A percentile compares a stretch with the other conserved stretches of the same genome.
Evolutionary conservation across 352 stramenopile genomes (phyloP).

Genomic region (Globisporangium paddicum): DNA sequence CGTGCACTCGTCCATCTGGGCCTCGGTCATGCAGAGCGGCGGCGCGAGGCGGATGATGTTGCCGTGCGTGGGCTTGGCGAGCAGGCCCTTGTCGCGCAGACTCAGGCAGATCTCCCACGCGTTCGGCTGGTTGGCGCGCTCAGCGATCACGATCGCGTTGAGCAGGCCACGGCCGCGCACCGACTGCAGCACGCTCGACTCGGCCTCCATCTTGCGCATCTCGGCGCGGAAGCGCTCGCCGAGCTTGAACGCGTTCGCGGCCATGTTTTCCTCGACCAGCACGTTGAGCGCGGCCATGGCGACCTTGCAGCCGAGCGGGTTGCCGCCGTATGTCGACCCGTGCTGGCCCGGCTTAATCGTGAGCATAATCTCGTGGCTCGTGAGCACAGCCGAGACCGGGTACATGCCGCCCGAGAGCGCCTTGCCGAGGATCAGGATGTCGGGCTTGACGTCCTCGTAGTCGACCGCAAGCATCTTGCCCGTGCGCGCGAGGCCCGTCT

Average conservation of each 20-base stretch:
- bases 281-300: conserved; percentile 93
- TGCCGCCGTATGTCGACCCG: conserved; percentile 96
- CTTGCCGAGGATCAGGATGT: conserved; percentile 97
- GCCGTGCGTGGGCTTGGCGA: conserved; percentile 99
- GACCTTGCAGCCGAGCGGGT: conserved; percentile 96
- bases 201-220: conserved; percentile 57
- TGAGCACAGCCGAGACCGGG: conserved; percentile 96
- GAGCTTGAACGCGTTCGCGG: conserved; percentile 91
- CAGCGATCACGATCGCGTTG: conserved; percentile 97
- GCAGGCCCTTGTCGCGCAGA: conserved; percentile 93
- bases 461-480: conserved; percentile 96
- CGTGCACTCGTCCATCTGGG: conserved; percentile 91
- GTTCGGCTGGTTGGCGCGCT: conserved; percentile 78
- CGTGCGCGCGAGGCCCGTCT: conserved; percentile 95
- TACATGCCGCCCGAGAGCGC: conserved; percentile 96
- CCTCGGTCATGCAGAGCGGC: conserved; percentile 93
- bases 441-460: conserved; percentile 96
- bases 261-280: conserved; percentile 95
- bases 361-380: conserved; percentile 97
- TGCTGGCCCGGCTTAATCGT: conserved; percentile 97
- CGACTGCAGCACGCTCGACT: conserved; percentile 56
- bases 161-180: conserved; percentile 96
- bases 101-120: conserved; percentile 96
- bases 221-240: conserved; percentile 92
- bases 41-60: conserved; percentile 98